Base-by-base conservation (phyloP, 1,284 basidiomycete genomes). In the Melanopsichium pennsylvanicum region DNA sequence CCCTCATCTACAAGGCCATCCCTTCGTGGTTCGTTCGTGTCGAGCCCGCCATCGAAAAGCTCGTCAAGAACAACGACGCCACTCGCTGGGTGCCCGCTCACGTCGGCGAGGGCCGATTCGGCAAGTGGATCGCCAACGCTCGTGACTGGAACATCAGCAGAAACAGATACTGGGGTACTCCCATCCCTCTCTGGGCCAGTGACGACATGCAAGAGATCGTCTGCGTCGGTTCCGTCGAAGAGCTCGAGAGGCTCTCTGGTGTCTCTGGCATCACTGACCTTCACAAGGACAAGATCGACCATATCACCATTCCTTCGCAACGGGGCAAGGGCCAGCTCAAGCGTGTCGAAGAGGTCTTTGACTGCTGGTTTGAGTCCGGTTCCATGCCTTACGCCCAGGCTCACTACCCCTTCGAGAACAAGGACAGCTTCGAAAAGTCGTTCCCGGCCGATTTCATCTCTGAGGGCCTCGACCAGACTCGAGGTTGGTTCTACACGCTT, bases 291-390 rank as follows among this genome's bases (percentile, higher is more conserved):
- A 92, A 88, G 80, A 93, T 98, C 75, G 94, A 97, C 82, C 87
- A 91, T 79, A 92, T 99, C 84, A 94, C 92, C 54, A 97, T 98
- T 76, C 96, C 95, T 5, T 97, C 93, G 27, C 85, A 90, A 79
- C 83, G 88, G 81, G 95, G 94, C 64, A 96, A 94, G 79, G 96
- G 95, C 18, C 82, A 84, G 18, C 84, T 99, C 36, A 91, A 87
- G 82, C 88, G 95, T 57, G 86, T 97, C 16, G 92, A 97, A 61
- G 96, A 97, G 82, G 93, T 99, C 26, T 98, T 99, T 82, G 96
- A 99, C 82, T 99, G 96, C 82, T 99, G 96, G 96, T 98, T 99
- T 82, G 96, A 99, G 84, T 97, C 95, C 7, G 96, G 96, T 83
- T 95, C 93, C 79, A 99, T 99, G 96, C 96, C 96, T 4, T 99